These are phyloP conservation scores for Fusarium sarcochroum DNA, from an alignment of 2,329 filamentous ascomycete genomes.

Conservation along the genomic window DNA sequence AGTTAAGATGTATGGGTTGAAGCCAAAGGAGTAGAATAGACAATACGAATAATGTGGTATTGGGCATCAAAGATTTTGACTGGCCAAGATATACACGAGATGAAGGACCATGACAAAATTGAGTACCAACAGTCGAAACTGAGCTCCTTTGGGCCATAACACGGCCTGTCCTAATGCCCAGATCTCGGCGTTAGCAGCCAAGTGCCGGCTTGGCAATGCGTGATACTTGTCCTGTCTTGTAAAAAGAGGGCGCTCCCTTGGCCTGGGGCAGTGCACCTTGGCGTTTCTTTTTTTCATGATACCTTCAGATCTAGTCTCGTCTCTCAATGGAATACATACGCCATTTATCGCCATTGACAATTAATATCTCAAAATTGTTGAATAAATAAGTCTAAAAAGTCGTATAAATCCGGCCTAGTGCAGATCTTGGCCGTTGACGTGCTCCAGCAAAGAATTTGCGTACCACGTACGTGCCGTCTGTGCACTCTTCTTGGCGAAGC, in stretches of 20 bases:
- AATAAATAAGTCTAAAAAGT: not conserved
- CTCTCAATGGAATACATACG: not conserved
- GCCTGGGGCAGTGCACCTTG: not conserved
- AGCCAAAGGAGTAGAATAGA: no score
- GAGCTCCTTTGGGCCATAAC: no score
- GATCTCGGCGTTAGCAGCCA: slow-evolving; percentile 13
- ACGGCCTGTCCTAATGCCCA: not conserved
- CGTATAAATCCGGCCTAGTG: not conserved
- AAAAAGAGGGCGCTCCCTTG: not conserved
- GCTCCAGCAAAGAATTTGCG: not conserved
- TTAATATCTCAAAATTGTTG: not conserved
- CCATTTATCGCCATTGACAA: not conserved
- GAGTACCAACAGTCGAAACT: no score
- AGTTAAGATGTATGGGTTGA: slow-evolving; percentile 86
- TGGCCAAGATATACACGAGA: no score
- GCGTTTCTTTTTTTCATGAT: not conserved
- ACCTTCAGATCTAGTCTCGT: no score
- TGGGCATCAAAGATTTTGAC: no score
- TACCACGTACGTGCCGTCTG: slow-evolving; percentile 22
- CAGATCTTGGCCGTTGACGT: slow-evolving; percentile 1
- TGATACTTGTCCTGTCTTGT: slow-evolving; percentile 4
- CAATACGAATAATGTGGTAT: no score
- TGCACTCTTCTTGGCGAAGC: slow-evolving; percentile 25
- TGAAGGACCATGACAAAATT: no score
- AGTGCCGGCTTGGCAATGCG: slow-evolving; percentile 25